Base-by-base conservation (phyloP, 805 yeast species). In the Yarrowia sp. region DNA sequence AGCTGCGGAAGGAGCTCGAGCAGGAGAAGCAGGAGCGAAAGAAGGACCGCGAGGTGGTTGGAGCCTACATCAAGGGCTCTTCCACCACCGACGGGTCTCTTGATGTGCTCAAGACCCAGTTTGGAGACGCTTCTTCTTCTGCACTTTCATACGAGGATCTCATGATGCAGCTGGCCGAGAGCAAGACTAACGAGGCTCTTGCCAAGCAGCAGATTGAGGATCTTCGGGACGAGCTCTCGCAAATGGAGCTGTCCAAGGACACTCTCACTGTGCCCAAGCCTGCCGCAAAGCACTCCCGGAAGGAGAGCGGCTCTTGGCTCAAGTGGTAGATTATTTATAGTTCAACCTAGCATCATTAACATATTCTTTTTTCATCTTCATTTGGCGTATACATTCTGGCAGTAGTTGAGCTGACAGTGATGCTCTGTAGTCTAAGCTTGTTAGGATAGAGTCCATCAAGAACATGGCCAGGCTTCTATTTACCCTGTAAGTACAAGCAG, bases 151-250 rank as follows among this genome's bases (percentile, higher is more conserved):
- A 76, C 61, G 76, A 73, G 33, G 58, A 68, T 9, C 65, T 72
- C 9, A 62, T 67, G 43, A 67, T 72, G 65, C 75, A 73, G 43
- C 69, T 73, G 32, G 76, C 72, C 2, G 52, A 68, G 12, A 69
- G 71, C 32, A 71, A 69, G 62, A 67, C 74, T 2, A 66, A 65
- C 43, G 77, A 74, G 59, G 74, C 71, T 6, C 65, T 68, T 52
- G 74, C 75, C 7, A 67, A 72, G 24, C 71, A 71, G 59, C 71
- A 70, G 51, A 61, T 71, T 44, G 76, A 74, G 36, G 71, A 69
- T 48, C 67, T 72, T 19, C 68, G 51, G 19, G 70, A 67, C 49
- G 59, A 65, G 51, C 38, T 70, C 4, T 35, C 41, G n/a, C 32
- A 24, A 16, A 19, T 58, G 40, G 32, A 41, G 40, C 49, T 58